Evolutionary conservation across 257 asterid genomes (phyloP).

Genomic region (Cordia subcordata): DNA sequence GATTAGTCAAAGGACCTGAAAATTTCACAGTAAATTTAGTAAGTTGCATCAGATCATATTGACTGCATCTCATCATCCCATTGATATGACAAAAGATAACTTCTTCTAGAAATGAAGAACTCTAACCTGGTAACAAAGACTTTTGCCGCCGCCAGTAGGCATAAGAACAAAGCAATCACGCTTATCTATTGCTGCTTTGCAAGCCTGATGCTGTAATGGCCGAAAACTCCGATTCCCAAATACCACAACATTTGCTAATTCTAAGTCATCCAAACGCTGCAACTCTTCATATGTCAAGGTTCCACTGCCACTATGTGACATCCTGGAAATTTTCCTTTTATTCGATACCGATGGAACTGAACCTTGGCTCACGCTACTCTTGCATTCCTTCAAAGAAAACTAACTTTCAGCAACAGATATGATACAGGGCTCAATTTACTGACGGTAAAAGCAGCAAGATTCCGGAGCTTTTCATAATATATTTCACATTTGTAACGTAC

Average conservation of each 20-base stretch:
- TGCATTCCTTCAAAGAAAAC: conserved; percentile 37
- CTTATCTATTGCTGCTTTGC: conserved; percentile 60
- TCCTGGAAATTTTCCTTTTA: conserved; percentile 19
- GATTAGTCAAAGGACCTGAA: background rate
- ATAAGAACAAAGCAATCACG: conserved; percentile 86
- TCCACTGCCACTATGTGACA: conserved; percentile 23
- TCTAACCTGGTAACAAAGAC: conserved; percentile 95
- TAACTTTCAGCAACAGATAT: conserved; percentile 19
- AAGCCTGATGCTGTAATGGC: conserved; percentile 79
- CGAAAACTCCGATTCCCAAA: conserved; percentile 82
- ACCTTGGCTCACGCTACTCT: conserved; percentile 35
- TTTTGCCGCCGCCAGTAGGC: conserved; percentile 99
- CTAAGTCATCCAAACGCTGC: conserved; percentile 67
- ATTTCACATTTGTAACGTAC: too few relatives aligned
- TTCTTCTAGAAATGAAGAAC: conserved; percentile 10
- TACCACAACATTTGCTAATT: conserved; percentile 88
- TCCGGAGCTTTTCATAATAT: background rate
- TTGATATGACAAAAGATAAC: background rate
- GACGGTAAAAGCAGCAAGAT: background rate
- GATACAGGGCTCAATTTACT: background rate
- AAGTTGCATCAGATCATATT: background rate
- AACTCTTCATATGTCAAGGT: conserved; percentile 66
- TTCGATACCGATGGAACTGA: conserved; percentile 43
- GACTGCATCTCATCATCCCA: background rate
- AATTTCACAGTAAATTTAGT: too few relatives aligned